These are phyloP conservation scores for Nephromyces sp. DNA, from an alignment of 169 alveolate genomes.

Conservation along the genomic window DNA sequence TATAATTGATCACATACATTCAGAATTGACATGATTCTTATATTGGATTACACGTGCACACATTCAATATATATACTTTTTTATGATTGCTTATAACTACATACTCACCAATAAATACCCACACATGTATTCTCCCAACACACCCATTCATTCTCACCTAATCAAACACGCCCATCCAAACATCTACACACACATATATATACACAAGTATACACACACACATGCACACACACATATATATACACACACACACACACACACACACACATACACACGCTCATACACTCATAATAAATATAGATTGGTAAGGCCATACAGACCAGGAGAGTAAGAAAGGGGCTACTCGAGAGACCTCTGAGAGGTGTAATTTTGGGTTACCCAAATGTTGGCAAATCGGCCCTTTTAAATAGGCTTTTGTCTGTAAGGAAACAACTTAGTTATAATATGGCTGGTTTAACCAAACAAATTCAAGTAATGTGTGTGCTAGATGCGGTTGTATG, in stretches of 20 bases:
- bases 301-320: not conserved
- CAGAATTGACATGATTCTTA: too few relatives aligned
- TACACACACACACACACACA: not conserved
- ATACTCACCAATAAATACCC: too few relatives aligned
- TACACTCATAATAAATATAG: not conserved
- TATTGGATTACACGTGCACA: too few relatives aligned
- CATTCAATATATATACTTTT: too few relatives aligned
- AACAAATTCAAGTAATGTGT: conserved; percentile 24
- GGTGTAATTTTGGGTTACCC: conserved; percentile 61
- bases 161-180: too few relatives aligned
- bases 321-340: not conserved
- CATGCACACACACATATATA: not conserved
- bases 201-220: not conserved
- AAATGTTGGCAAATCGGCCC: conserved; percentile 62
- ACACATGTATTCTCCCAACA: too few relatives aligned
- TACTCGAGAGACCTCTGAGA: conserved; percentile 45
- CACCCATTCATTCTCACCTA: too few relatives aligned
- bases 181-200: too few relatives aligned
- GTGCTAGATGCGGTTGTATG: too few relatives aligned
- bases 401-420: conserved; percentile 53
- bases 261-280: not conserved
- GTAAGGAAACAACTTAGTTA: conserved; percentile 42
- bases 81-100: too few relatives aligned
- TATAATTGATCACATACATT: too few relatives aligned
- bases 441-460: conserved; percentile 55